These are phyloP conservation scores for Eucalyptus sp. DNA, from an alignment of 345 rosid species.

Conservation along the genomic window DNA sequence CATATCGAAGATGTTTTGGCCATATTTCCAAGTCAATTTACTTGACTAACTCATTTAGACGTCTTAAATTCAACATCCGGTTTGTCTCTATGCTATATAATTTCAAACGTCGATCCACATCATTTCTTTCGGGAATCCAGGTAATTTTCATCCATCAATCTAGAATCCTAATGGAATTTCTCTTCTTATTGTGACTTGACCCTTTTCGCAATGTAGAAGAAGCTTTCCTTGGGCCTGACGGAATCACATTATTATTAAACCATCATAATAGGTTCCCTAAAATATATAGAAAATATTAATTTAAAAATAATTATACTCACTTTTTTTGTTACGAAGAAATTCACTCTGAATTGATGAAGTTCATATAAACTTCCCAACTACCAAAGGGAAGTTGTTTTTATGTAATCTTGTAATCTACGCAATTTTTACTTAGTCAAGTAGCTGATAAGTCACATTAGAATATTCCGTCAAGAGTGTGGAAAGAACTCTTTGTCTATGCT, in stretches of 20 bases:
- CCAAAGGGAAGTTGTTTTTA: not conserved
- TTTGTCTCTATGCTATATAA: not conserved
- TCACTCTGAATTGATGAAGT: not conserved
- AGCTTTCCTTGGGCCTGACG: not conserved
- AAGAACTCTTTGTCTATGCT: not conserved
- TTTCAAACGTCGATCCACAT: not conserved
- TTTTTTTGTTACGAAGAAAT: not conserved
- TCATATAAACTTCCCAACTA: not conserved
- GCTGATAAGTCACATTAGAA: not conserved
- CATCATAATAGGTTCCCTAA: not conserved
- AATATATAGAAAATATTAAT: no score
- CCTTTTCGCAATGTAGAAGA: not conserved
- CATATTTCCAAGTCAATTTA: not conserved
- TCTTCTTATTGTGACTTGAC: not conserved
- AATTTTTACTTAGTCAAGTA: not conserved
- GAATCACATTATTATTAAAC: not conserved
- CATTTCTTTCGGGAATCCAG: not conserved
- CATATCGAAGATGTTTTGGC: not conserved
- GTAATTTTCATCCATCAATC: not conserved
- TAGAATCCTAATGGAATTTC: not conserved
- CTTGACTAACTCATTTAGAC: not conserved
- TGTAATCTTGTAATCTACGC: not conserved
- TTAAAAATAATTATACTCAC: no score
- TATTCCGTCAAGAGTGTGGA: not conserved
- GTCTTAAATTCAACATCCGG: not conserved